These are phyloP conservation scores for Miscanthus sacchariflorus DNA, from an alignment of 202 grass and related monocot genomes.

Conservation along the genomic window DNA sequence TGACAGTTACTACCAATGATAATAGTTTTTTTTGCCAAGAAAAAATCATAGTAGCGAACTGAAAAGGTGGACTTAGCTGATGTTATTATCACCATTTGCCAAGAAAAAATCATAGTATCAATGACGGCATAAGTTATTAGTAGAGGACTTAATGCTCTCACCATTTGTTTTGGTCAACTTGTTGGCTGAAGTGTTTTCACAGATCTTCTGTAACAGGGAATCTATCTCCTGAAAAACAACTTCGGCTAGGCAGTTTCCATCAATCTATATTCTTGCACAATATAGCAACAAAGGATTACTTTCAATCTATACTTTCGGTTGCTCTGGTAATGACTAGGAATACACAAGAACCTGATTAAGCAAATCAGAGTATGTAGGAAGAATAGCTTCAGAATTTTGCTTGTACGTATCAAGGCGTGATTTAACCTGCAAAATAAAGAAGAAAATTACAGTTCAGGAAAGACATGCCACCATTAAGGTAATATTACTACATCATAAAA, in stretches of 20 bases:
- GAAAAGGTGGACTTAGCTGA: background rate
- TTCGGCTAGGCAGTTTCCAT: slow-evolving; percentile 84
- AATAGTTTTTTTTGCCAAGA: background rate
- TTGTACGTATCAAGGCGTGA: slow-evolving; percentile 86
- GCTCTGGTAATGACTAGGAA: slow-evolving; percentile 36
- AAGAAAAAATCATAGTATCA: background rate
- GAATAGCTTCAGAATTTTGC: slow-evolving; percentile 74
- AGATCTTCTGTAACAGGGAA: slow-evolving; percentile 68
- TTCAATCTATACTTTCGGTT: slow-evolving; percentile 40
- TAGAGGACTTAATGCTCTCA: slow-evolving; percentile 52
- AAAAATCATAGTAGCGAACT: slow-evolving; percentile 12
- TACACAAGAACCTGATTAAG: slow-evolving; percentile 74
- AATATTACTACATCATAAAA: slow-evolving; percentile 17
- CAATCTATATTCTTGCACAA: slow-evolving; percentile 74
- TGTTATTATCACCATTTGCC: slow-evolving; percentile 22
- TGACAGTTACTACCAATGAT: background rate
- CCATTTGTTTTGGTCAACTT: slow-evolving; percentile 75
- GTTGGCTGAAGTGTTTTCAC: slow-evolving; percentile 51
- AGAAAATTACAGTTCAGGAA: slow-evolving; percentile 4
- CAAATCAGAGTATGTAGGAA: slow-evolving; percentile 77
- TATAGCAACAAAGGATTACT: slow-evolving; percentile 49
- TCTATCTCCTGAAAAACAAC: slow-evolving; percentile 78
- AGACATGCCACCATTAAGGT: slow-evolving; percentile 18
- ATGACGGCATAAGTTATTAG: slow-evolving; percentile 17
- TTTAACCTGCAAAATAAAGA: slow-evolving; percentile 69